A percentile compares a stretch with the other conserved stretches of the same genome.
phyloP scores from a whole-genome alignment of 176 grass and related monocot species.

The Cymbopogon citratus region DNA sequence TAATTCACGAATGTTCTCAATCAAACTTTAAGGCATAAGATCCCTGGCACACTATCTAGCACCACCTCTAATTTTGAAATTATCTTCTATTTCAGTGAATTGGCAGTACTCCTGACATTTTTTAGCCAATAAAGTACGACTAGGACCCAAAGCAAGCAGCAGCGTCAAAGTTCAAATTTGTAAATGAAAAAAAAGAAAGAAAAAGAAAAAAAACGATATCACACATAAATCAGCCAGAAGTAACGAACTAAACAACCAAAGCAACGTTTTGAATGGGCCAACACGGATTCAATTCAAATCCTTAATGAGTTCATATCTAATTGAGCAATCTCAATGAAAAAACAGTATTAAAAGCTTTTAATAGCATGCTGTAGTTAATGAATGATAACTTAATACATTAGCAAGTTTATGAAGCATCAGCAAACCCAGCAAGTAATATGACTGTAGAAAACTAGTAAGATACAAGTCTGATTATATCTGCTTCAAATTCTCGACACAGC shows the following conservation, averaged over 20 bases:
- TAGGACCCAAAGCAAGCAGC: not conserved
- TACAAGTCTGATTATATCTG: not conserved
- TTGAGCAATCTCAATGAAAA: not conserved
- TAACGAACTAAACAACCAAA: not conserved
- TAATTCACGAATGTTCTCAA: not conserved
- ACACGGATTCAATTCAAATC: not conserved
- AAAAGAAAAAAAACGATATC: not conserved
- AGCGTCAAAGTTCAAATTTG: not conserved
- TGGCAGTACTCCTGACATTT: not conserved
- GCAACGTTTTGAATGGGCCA: not conserved
- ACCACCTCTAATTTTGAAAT: not conserved
- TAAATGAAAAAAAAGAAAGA: no score
- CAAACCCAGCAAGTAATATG: not conserved
- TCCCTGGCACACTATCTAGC: not conserved
- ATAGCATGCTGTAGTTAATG: not conserved
- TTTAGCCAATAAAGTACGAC: not conserved
- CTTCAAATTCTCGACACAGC: not conserved
- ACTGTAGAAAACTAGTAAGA: not conserved
- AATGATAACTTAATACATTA: not conserved
- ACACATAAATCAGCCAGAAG: not conserved
- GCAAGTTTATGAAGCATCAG: not conserved
- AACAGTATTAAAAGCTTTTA: not conserved
- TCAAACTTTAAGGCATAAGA: not conserved
- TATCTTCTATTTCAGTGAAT: not conserved
- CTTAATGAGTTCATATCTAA: not conserved